Evolutionary conservation across 148 eudicot genomes (phyloP), one percentile per base, ranked within the genome.

Genomic region (Hydrangea macrophylla): DNA sequence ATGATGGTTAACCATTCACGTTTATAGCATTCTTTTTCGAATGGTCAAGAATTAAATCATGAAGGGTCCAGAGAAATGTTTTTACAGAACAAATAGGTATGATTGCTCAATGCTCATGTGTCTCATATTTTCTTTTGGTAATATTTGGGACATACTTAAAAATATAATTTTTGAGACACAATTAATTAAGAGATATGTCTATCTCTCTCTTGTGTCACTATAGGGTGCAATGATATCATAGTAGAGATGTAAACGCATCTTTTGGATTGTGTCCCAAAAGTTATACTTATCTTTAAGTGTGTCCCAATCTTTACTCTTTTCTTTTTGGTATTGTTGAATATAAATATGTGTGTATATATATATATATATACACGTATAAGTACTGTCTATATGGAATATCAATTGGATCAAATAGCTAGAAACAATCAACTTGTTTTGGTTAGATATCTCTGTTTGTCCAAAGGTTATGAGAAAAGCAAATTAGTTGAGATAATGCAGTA

Each of bases 1-100:
- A 75, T 75, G 74, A 75, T 75, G 70, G 69, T 55, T 75, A 42
- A 58, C 61, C 75, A 55, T 65, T 75, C 67, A 70, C 30, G 74
- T 70, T 57, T 62, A 53, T 65, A 51, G 65, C 55, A 64, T 64
- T 25, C 60, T 40, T 48, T 68, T 37, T 62, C 10, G 42, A 48
- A 65, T 50, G 60, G 79, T 75, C 79, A 75, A 78, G 66, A 45
- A 67, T 23, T 36, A 20, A 64, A 75, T 80, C 77, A 72, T 80
- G 71, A 58, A 39, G 50, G 68, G 71, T 69, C 70, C 71, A 39
- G 25, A 30, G 36, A 28, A 65, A 59, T 67, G 40, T 37, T 33
- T 61, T 36, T 57, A 25, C 37, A 42, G 40, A 79, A 44, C 62
- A 30, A 22, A 35, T 24, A 53, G 60, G 53, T 55, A 74, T 75